Percentiles rank a stretch among this genome's conserved stretches.
These are phyloP conservation scores for Stagonosporopsis cucurbitacearum DNA, from an alignment of 2,329 filamentous ascomycete species.

Conservation along the genomic window DNA sequence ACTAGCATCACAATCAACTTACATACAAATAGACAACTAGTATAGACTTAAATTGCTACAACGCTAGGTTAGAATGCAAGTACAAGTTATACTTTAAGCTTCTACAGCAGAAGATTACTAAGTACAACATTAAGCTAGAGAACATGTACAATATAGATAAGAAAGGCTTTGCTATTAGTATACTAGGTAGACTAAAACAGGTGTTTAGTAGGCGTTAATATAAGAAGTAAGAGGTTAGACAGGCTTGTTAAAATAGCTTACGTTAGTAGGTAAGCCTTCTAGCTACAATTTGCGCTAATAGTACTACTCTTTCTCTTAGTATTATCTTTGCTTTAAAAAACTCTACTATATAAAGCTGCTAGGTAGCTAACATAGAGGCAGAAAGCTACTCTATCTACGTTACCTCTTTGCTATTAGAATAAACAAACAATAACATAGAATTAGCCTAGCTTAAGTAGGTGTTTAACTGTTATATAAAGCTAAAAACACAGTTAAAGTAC, in stretches of 20 bases:
- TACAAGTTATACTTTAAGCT: constrained; percentile 1
- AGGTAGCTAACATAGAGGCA: constrained; percentile 5
- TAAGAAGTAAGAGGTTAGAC: too few species aligned
- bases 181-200: too few species aligned
- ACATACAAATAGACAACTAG: neutral
- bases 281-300: too few species aligned
- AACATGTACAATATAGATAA: too few species aligned
- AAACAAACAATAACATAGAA: too few species aligned
- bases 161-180: too few species aligned
- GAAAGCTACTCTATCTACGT: constrained; percentile 6
- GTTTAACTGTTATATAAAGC: neutral
- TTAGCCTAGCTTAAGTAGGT: too few species aligned
- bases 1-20: neutral
- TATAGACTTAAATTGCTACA: constrained; percentile 2
- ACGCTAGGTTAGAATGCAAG: neutral
- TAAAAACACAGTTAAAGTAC: constrained; percentile 2
- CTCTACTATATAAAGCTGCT: constrained; percentile 4
- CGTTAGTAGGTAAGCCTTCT: too few species aligned
- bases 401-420: constrained; percentile 1
- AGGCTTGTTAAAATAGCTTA: too few species aligned
- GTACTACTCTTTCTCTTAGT: too few species aligned
- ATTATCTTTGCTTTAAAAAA: constrained; percentile 16
- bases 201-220: too few species aligned
- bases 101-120: neutral
- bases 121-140: neutral